Percentiles rank a stretch among this genome's conserved stretches.
phyloP scores from a whole-genome alignment of 345 rosid genomes.

The Salix brachista region DNA sequence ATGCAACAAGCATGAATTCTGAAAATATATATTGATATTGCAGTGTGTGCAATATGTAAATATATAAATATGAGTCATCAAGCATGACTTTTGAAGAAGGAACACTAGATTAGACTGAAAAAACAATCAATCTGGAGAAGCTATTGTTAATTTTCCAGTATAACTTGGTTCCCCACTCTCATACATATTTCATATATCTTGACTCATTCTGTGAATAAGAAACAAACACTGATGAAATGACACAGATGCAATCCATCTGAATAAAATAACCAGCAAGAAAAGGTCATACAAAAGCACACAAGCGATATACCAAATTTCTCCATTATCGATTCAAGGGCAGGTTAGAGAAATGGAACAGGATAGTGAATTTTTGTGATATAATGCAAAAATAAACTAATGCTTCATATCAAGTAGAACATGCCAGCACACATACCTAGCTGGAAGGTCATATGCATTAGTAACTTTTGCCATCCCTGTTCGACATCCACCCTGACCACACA shows the following conservation, averaged over 20 bases:
- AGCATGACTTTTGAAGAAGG: background rate
- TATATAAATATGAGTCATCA: background rate
- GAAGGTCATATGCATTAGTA: constrained; percentile 93
- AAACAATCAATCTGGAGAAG: background rate
- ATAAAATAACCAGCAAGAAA: background rate
- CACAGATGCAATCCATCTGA: background rate
- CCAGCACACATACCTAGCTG: constrained; percentile 64
- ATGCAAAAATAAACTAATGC: background rate
- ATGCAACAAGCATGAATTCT: background rate
- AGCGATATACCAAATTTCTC: too few species aligned
- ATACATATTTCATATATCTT: background rate
- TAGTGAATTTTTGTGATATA: background rate
- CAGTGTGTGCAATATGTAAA: background rate
- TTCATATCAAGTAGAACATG: background rate
- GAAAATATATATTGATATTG: background rate
- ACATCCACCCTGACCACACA: constrained; percentile 80
- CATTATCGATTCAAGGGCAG: background rate
- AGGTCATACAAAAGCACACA: background rate
- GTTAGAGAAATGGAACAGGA: background rate
- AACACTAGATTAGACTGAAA: background rate
- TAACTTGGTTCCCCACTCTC: background rate
- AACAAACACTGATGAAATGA: background rate
- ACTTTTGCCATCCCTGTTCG: constrained; percentile 96
- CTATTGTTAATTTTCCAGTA: background rate
- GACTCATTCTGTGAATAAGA: background rate